Percentiles rank a stretch among this genome's conserved stretches.
Conservation (phyloP, 2,329 filamentous ascomycete species). For the Ophiostoma perfectum region DNA sequence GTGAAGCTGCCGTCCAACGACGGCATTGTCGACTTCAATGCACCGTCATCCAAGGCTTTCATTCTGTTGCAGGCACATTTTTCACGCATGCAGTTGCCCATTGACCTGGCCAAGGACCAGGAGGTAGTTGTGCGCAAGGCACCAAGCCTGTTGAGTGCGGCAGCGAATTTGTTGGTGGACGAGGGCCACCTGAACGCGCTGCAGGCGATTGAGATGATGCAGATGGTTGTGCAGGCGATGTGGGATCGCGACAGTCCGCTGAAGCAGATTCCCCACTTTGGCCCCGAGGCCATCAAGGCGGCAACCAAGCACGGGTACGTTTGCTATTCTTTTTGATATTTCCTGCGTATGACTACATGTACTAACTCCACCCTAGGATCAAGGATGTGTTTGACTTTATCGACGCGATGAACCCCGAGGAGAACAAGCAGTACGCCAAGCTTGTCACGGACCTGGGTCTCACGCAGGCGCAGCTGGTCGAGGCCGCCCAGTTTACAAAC, state of each 20-base stretch:
- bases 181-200: conserved; percentile 96
- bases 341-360: conserved; percentile 28
- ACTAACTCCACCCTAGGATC: conserved; percentile 50
- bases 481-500: conserved; percentile 94
- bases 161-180: conserved; percentile 90
- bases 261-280: conserved; percentile 96
- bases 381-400: conserved; percentile 97
- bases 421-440: conserved; percentile 74
- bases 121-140: conserved; percentile 80
- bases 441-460: conserved; percentile 75
- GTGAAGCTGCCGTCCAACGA: conserved; percentile 71
- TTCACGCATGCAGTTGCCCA: conserved; percentile 90
- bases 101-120: conserved; percentile 94
- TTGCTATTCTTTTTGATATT: background rate
- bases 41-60: conserved; percentile 97
- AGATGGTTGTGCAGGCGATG: conserved; percentile 98
- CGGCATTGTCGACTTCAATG: conserved; percentile 70
- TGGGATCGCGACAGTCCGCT: conserved; percentile 97
- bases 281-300: conserved; percentile 72
- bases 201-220: conserved; percentile 98
- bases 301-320: conserved; percentile 72
- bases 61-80: conserved; percentile 97
- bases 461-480: conserved; percentile 71
- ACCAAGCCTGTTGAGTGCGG: conserved; percentile 80
- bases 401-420: conserved; percentile 95